A percentile compares a stretch with the other conserved stretches of the same genome.
Evolutionary conservation across 306 rosid genomes (phyloP).

Genomic region (Prinsepia uniflora): DNA sequence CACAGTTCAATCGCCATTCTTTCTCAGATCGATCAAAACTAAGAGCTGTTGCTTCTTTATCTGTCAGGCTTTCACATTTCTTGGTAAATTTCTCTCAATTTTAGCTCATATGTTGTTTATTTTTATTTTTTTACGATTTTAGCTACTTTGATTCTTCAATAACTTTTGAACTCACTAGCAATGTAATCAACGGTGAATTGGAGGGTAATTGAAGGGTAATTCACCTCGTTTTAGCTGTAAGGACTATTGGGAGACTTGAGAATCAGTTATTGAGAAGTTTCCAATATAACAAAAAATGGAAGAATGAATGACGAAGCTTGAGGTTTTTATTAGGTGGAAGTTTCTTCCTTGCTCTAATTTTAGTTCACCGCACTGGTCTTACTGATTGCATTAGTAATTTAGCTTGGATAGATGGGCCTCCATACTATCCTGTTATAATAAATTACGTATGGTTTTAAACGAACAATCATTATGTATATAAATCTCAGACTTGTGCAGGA

Average conservation of each 20-base stretch:
- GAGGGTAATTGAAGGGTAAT: slow-evolving; percentile 12
- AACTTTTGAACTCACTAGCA: neutral
- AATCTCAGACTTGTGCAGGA: too few relatives aligned
- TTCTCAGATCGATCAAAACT: slow-evolving; percentile 16
- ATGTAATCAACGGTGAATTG: neutral
- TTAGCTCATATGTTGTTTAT: neutral
- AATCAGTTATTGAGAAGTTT: neutral
- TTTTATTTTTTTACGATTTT: neutral
- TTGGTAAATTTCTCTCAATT: neutral
- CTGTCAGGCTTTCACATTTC: neutral
- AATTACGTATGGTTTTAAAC: neutral
- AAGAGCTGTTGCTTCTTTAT: neutral
- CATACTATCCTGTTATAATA: neutral
- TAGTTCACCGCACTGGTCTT: neutral
- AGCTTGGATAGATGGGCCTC: neutral
- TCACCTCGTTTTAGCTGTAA: neutral
- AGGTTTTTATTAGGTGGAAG: neutral
- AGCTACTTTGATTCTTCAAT: neutral
- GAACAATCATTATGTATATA: too few relatives aligned
- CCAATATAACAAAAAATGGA: neutral
- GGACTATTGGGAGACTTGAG: neutral
- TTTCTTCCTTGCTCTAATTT: neutral
- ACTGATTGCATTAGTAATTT: neutral
- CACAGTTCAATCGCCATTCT: neutral
- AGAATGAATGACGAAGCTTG: neutral